Conservation (phyloP, 2,329 filamentous ascomycete genomes). For the Xylariaceae sp. region DNA sequence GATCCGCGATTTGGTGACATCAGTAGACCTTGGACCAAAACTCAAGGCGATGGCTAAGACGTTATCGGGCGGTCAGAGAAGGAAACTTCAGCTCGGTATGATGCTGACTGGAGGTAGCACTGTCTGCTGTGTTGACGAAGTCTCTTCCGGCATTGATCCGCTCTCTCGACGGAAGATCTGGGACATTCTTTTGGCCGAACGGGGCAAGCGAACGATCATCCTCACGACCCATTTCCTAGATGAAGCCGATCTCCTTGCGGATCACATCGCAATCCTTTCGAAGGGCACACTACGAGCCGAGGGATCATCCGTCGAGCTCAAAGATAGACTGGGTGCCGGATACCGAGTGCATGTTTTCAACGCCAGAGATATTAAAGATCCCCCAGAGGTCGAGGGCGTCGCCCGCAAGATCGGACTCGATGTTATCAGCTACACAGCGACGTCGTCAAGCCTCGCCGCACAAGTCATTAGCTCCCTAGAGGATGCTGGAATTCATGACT, state of each 20-base stretch:
- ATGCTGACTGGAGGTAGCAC: conserved; percentile 91
- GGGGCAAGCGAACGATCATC: conserved; percentile 79
- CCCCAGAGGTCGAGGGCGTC: conserved; percentile 58
- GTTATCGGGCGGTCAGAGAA: conserved; percentile 86
- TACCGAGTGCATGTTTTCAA: conserved; percentile 80
- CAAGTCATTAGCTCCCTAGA: conserved; percentile 72
- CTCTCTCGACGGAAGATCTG: conserved; percentile 87
- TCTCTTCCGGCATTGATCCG: conserved; percentile 85
- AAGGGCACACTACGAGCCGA: conserved; percentile 80
- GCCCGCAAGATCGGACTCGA: conserved; percentile 66
- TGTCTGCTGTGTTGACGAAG: conserved; percentile 90
- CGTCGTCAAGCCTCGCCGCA: conserved; percentile 71
- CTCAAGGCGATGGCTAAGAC: conserved; percentile 72
- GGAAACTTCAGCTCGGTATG: conserved; percentile 90
- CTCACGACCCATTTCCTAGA: conserved; percentile 93
- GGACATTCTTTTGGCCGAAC: conserved; percentile 87
- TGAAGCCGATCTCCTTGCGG: conserved; percentile 86
- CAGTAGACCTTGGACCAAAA: conserved; percentile 78
- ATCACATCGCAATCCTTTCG: conserved; percentile 86
- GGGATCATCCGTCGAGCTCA: conserved; percentile 84
- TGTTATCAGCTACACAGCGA: conserved; percentile 71
- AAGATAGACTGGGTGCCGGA: conserved; percentile 78
- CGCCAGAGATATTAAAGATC: conserved; percentile 49
- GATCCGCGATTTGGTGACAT: conserved; percentile 64
- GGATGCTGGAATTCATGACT: conserved; percentile 68